Evolutionary conservation across 768 basidiomycete genomes (phyloP), one percentile per base, ranked within the genome.

Genomic region (Podaxis sp.): DNA sequence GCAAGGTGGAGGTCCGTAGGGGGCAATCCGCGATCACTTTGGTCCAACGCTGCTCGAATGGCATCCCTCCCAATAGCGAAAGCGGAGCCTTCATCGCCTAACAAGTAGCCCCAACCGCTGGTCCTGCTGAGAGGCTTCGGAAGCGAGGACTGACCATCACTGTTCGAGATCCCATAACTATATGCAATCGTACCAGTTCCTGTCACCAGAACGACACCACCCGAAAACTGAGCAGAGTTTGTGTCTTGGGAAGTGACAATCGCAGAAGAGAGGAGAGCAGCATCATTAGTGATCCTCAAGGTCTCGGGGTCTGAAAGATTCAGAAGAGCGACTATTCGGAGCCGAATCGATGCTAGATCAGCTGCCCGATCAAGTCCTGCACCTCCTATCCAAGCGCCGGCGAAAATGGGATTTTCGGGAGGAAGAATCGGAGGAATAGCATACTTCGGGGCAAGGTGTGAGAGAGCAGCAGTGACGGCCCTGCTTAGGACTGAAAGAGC

Each of bases 71-170:
- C 70, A 33, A 73, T 72, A 6, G 46, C 64, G 40, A 68, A 72
- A 4, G 67, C 71, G 11, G 71, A 72, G 17, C 70, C 71, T 65
- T 71, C 71, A 54, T 73, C 70, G 22, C 70, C 71, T 22, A 72
- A 65, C 12, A 73, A 65, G 46, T 72, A 72, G 12, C 70, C 72
- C 72, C 70, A 72, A 8, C 71, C 70, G 13, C 70, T 68, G 2
- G 69, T 55, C 11, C 72, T 69, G 12, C 65, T 67, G 2, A 69
- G 6, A 5, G 70, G 66, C 1, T 44, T 26, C 33, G 68, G 56
- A 40, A 65, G 26, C 65, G 65, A 46, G 58, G 52, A 44, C 63
- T 41, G 54, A 53, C 40, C 52, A 41, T 52, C 57, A 63, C 15
- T 44, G 41, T 28, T 17, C 11, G 66, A 57, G 17, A 71, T 30